Evolutionary conservation across 441 rosid species (phyloP), one percentile per base, ranked within the genome.

Genomic region (Populus hybrid): DNA sequence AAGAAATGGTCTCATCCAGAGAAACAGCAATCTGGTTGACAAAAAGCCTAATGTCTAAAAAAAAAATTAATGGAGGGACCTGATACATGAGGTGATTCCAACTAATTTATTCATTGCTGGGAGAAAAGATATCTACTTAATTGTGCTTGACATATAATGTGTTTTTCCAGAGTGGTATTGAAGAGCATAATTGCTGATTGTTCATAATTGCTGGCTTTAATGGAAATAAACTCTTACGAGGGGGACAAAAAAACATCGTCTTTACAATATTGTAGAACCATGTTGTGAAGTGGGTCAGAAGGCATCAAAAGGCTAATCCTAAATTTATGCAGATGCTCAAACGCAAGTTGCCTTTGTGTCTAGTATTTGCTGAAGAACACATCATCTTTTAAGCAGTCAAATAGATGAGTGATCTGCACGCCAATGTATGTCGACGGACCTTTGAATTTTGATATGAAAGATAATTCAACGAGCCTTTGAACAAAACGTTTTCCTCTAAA

Each of bases 11-110:
- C 6, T 95, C 99, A 1, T 95, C 99, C 0, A 92, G 98, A 77
- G 99, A 95, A 83, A 95, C 99, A 28, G 99, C 99, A 46, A 95
- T 95, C 76, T 95, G 95, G 97, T 86, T 95, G 79, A 93, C 97
- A n/a, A 94, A 91, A 85, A 90, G 93, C 85, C 98, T 95, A 69
- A 82, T 95, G 88, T 85, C 98, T 73, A 86, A 88, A 24, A 91
- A 92, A 23, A 91, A 92, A 69, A 76, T 88, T 69, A 85, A 86
- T 67, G 92, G 82, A 70, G 88, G 85, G 77, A 84, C 85, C 78
- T 90, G 79, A 88, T 30, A 74, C 30, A 57, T 21, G 63, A 63
- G 81, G 78, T 67, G 79, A 14, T 71, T 67, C 46, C 28, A 74
- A 23, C 69, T 84, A 79, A 85, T 82, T 85, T 83, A 80, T 86